Base-by-base conservation (phyloP, 2,329 filamentous ascomycete genomes). In the Cytospora paraplurivora region DNA sequence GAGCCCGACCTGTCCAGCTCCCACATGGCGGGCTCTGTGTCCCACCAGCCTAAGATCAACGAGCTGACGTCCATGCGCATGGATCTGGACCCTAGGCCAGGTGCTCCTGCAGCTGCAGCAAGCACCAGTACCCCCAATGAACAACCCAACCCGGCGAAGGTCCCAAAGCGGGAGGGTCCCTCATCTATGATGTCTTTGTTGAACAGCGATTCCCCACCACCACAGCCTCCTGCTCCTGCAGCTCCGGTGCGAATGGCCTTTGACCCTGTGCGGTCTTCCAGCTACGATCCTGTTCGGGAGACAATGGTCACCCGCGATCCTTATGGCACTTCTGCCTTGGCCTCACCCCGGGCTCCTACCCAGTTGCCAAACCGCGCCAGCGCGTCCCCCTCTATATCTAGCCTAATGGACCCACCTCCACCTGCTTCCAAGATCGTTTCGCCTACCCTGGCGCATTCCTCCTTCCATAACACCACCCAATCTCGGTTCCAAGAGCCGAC, bases 371-470 rank as follows among this genome's bases (percentile, higher is more conserved):
- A 90, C 75, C 86, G 90, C 61, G 90, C 91, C n/a, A 94, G 91
- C 73, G 90, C 90, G 47, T 97, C 94, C 5, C 93, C 94, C 1
- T 94, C 94, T 3, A 97, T 97, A 69, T 89, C 92, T 7, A 96
- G 92, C 76, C 83, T 97, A 63, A 91, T 97, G 57, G 92, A 97
- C 69, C 90, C 89, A 38, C 84, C 84, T 7, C 69, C 62, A 32
- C 44, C 81, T 11, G 76, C 80, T 53, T 79, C 76, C 54, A 69
- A 67, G 62, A 73, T 76, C 32, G 74, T 75, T 32, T 79, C 77
- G 4, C 79, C 75, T 52, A 75, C 74, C 15, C 74, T 76, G 7
- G 75, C 75, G 5, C 73, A 74, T 41, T 71, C 71, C 5, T 72
- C 75, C 17, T 78, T 76, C 63, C 69, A 69, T 17, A 73, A 71